Evolutionary conservation across 1,284 basidiomycete species (phyloP), one percentile per base, ranked within the genome.

Genomic region (Sanguinoderma infundibulare): DNA sequence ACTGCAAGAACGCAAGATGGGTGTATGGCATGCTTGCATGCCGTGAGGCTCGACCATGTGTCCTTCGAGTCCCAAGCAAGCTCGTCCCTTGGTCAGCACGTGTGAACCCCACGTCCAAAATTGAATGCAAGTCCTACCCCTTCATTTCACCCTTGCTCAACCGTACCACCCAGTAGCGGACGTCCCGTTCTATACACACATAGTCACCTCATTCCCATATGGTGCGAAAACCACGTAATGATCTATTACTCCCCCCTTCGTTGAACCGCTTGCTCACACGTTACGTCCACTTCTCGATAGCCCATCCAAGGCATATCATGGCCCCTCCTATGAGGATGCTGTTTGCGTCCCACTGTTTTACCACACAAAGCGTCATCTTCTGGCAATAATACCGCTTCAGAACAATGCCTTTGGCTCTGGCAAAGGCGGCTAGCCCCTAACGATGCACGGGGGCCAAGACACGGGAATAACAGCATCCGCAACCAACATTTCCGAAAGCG

Each of bases 51-150:
- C 20, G 30, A 15, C 7, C n/a, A 26, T 35, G 44, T 55, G 35
- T 15, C 34, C 36, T 17, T 40, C 28, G 24, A 24, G 15, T 40
- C 15, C 46, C n/a, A 35, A 42, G 22, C 38, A 60, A 38, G 53
- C 57, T 38, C 24, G 22, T n/a, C 40, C 26, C 36, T 62, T 62
- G 62, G 65, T 66, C 62, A 66, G 62, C 65, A 60, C 62, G 65
- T 66, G 65, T 53, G 65, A 66, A 56, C 39, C 14, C 22, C n/a
- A 22, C 22, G 44, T 56, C 47, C 60, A 56, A 63, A 62, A 51
- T 40, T 56, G 62, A 49, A 44, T 51, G 57, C 51, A 44, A 53
- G 60, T 56, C 53, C 22, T 51, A 53, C 50, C 60, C 60, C 40
- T 58, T 58, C 60, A 59, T 24, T 57, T 36, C 28, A 6, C 47